Evolutionary conservation across 352 stramenopile species (phyloP).

Genomic region (Lagenidium giganteum): DNA sequence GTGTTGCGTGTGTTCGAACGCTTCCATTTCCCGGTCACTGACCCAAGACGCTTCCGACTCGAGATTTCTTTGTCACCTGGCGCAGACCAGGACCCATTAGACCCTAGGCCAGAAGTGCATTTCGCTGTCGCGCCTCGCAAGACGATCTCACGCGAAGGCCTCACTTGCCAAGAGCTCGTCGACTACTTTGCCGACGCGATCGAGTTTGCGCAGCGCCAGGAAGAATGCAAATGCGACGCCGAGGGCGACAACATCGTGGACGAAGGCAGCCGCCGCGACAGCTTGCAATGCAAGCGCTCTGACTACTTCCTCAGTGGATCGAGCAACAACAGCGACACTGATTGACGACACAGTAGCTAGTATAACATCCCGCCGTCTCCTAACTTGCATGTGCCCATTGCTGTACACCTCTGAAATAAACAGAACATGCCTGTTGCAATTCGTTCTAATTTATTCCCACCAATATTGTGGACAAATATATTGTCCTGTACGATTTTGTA

Average conservation of each 20-base stretch:
- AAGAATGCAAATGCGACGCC: too few species aligned
- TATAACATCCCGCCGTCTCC: too few species aligned
- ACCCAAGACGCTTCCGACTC: slow-evolving; percentile 77
- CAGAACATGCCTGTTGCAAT: too few species aligned
- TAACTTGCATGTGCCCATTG: too few species aligned
- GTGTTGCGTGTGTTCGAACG: slow-evolving; percentile 98
- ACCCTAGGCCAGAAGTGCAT: slow-evolving; percentile 47
- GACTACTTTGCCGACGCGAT: slow-evolving; percentile 81
- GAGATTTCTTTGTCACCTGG: slow-evolving; percentile 84
- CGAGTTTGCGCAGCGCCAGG: slow-evolving; percentile 60
- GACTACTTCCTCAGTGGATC: too few species aligned
- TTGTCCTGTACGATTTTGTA: too few species aligned
- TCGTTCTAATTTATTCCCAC: too few species aligned
- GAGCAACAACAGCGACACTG: too few species aligned
- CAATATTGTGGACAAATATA: too few species aligned
- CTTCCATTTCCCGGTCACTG: slow-evolving; percentile 70
- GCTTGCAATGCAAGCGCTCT: too few species aligned
- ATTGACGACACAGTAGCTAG: too few species aligned
- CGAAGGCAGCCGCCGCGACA: neutral
- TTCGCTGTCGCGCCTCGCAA: slow-evolving; percentile 70
- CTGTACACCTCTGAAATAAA: too few species aligned
- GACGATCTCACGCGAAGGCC: slow-evolving; percentile 77
- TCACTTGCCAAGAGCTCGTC: slow-evolving; percentile 80
- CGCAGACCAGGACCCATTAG: slow-evolving; percentile 67
- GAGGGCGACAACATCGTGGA: slow-evolving; percentile 24